Conservation (phyloP, 345 rosid species). For the Syzygium oleosum region DNA sequence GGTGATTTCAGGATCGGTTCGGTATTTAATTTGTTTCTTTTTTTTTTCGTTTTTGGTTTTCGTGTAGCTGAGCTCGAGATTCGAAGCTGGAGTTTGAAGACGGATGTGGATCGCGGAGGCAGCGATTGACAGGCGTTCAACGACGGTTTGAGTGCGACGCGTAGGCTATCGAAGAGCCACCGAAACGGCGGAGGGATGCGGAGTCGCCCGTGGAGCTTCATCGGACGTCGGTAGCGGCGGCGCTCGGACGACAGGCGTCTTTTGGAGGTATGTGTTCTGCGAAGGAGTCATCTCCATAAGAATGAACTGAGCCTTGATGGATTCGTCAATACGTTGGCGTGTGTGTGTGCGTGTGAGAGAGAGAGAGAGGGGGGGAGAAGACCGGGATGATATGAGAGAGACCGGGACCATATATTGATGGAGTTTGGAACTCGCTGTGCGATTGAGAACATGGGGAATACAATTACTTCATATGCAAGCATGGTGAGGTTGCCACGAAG, state of each 20-base stretch:
- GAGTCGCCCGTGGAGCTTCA: neutral
- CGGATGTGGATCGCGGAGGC: neutral
- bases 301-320: neutral
- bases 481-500: conserved; percentile 36
- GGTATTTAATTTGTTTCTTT: neutral
- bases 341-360: neutral
- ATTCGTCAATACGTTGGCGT: neutral
- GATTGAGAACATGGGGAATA: neutral
- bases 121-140: neutral
- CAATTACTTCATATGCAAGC: conserved; percentile 51
- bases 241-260: neutral
- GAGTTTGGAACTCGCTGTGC: neutral
- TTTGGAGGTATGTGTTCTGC: neutral
- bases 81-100: neutral
- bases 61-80: neutral
- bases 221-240: neutral
- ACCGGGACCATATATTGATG: neutral
- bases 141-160: neutral
- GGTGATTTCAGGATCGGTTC: neutral
- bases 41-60: neutral
- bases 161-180: neutral
- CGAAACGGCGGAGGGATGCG: neutral
- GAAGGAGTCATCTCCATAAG: neutral
- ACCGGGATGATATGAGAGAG: neutral
- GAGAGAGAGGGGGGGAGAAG: conserved; percentile 2